A percentile compares a stretch with the other conserved stretches of the same genome.
phyloP scores from a whole-genome alignment of 306 rosid species.

The Medicago arabica region DNA sequence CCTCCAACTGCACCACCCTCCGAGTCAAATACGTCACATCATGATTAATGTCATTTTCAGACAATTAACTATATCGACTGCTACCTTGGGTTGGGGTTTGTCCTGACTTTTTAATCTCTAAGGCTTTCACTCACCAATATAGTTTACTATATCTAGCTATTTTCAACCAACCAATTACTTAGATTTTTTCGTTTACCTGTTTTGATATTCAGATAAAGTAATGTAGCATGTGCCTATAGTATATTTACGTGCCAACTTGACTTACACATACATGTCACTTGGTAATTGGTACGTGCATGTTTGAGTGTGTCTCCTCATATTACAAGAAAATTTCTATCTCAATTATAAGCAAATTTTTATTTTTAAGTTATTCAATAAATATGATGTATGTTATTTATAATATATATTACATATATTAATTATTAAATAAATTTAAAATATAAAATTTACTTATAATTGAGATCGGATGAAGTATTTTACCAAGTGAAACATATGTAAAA shows the following conservation, averaged over 20 bases:
- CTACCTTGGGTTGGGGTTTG: conserved; percentile 37
- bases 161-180: conserved; percentile 43
- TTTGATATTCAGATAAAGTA: conserved; percentile 44
- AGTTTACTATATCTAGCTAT: conserved; percentile 38
- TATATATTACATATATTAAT: no score
- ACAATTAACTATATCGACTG: conserved; percentile 35
- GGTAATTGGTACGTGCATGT: conserved; percentile 6
- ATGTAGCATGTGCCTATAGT: conserved; percentile 42
- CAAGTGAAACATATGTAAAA: no score
- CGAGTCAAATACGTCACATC: conserved; percentile 64
- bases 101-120: conserved; percentile 41
- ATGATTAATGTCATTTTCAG: conserved; percentile 50
- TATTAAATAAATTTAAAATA: no score
- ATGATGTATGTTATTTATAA: no score
- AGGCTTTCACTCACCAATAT: conserved; percentile 30
- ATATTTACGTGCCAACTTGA: conserved; percentile 45
- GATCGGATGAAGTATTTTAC: no score
- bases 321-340: no score
- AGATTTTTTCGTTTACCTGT: conserved; percentile 51
- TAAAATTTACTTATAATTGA: no score
- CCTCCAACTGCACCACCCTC: conserved; percentile 81
- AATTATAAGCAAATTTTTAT: no score
- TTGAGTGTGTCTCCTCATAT: neutral
- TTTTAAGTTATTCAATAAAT: no score
- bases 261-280: conserved; percentile 14